Evolutionary conservation across 2,329 filamentous ascomycete genomes (phyloP), one percentile per base, ranked within the genome.

Genomic region (Colletotrichum brevisporum): DNA sequence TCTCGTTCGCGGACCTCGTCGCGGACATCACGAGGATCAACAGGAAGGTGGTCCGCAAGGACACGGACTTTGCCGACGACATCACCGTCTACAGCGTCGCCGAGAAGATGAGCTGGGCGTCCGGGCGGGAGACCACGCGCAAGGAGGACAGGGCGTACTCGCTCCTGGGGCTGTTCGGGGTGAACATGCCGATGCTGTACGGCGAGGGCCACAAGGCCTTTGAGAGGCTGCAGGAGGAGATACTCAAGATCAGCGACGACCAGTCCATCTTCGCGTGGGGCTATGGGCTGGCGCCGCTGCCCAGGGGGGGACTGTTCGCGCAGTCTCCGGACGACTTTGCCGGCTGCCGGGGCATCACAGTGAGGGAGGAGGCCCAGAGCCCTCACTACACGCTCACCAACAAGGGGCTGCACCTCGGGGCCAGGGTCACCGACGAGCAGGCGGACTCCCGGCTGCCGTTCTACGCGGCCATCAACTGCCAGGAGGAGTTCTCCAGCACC

Each of bases 21-120:
- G 24, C 63, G 16, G 26, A 55, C 6, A 50, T 65, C 24, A 69
- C 66, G 18, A 55, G 61, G 15, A 65, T 69, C 51, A 48, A 57
- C 55, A 31, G 48, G 16, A 54, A 62, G 75, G 56, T 58, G 69
- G 41, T 51, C 58, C 16, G 71, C 70, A 24, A 72, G 73, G 60
- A 61, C 75, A 36, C 31, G 31, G 31, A 36, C 31, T 36, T 36
- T 10, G 31, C 31, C 31, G 31, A 36, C 31, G 31, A 36, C 9
- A 36, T 36, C 31, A 36, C 31, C 31, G 31, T 36, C 31, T 36
- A 36, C 31, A 36, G 31, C 31, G 31, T 36, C 21, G 72, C 76
- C 1, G 53, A 66, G 9, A 71, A 73, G 53, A 78, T 78, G 76
- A 75, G 73, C 31, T 78, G 76, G 76, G 74, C 73, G 21, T 69